These are phyloP conservation scores for Stagonosporopsis cucurbitacearum DNA, from an alignment of 2,329 filamentous ascomycete species.

Conservation along the genomic window DNA sequence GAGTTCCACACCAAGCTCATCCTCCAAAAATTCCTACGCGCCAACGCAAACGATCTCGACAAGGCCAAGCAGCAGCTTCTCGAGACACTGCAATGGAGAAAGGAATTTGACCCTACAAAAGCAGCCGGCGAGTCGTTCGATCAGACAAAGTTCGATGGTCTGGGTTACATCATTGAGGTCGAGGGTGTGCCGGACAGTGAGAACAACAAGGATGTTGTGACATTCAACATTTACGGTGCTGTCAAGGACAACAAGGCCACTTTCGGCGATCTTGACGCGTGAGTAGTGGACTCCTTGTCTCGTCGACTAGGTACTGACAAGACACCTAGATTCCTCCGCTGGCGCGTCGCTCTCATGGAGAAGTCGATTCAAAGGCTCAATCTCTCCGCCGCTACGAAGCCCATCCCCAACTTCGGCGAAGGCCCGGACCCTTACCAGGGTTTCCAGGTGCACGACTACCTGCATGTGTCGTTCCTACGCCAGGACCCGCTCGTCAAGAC, in stretches of 20 bases:
- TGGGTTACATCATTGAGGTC: constrained; percentile 84
- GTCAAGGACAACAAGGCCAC: constrained; percentile 82
- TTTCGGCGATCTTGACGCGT: constrained; percentile 84
- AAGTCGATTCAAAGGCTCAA: constrained; percentile 77
- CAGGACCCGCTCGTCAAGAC: constrained; percentile 78
- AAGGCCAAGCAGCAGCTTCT: constrained; percentile 79
- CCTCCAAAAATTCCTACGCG: constrained; percentile 91
- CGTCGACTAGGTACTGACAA: neutral
- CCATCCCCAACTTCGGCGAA: constrained; percentile 71
- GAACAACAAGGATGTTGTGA: constrained; percentile 71
- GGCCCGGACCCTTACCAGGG: constrained; percentile 84
- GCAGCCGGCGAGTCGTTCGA: constrained; percentile 68
- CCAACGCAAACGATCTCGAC: constrained; percentile 77
- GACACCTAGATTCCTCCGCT: constrained; percentile 77
- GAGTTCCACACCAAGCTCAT: constrained; percentile 82
- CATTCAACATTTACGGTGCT: constrained; percentile 92
- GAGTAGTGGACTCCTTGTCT: constrained; percentile 19
- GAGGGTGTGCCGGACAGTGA: constrained; percentile 59
- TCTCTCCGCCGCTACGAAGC: constrained; percentile 70
- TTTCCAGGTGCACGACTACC: constrained; percentile 93
- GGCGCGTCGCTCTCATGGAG: constrained; percentile 92
- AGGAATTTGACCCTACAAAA: constrained; percentile 73
- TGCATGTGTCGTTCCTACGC: constrained; percentile 83
- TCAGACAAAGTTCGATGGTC: constrained; percentile 72
- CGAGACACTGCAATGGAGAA: constrained; percentile 83